phyloP scores from a whole-genome alignment of 768 basidiomycete genomes.

The Candolleomyces efflorescens region DNA sequence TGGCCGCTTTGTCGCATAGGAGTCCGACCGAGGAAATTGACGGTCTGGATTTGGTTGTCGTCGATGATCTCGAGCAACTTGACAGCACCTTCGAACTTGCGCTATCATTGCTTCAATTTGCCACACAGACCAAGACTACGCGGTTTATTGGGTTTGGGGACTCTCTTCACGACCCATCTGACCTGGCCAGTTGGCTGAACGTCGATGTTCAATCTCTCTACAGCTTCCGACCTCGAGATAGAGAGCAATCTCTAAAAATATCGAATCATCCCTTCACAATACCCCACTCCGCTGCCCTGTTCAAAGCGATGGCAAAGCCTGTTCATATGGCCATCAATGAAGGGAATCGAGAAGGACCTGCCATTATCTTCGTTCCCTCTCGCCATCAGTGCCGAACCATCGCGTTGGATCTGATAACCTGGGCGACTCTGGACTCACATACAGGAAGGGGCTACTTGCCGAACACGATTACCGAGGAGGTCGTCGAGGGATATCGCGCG shows the following conservation, averaged over 20 bases:
- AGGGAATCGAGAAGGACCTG: constrained; percentile 39
- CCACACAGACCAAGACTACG: constrained; percentile 55
- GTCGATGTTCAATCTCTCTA: constrained; percentile 61
- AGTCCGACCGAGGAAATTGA: constrained; percentile 23
- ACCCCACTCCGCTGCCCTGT: constrained; percentile 79
- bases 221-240: constrained; percentile 77
- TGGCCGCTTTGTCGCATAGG: constrained; percentile 35
- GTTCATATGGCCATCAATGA: constrained; percentile 69
- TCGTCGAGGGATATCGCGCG: constrained; percentile 54
- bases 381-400: constrained; percentile 67
- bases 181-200: constrained; percentile 81
- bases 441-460: constrained; percentile 67
- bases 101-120: constrained; percentile 65
- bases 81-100: constrained; percentile 79
- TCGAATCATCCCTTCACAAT: constrained; percentile 78
- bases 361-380: constrained; percentile 88
- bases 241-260: constrained; percentile 72
- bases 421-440: constrained; percentile 73
- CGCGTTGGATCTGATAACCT: constrained; percentile 83
- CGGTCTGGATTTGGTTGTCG: constrained; percentile 63
- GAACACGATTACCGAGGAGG: constrained; percentile 40
- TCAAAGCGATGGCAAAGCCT: constrained; percentile 91
- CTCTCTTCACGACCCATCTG: constrained; percentile 76
- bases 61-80: constrained; percentile 83
- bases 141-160: constrained; percentile 75